Percentiles rank a stretch among this genome's conserved stretches.
phyloP scores from a whole-genome alignment of 192 early-diverging fungal genomes.

The Gigaspora rosea region DNA sequence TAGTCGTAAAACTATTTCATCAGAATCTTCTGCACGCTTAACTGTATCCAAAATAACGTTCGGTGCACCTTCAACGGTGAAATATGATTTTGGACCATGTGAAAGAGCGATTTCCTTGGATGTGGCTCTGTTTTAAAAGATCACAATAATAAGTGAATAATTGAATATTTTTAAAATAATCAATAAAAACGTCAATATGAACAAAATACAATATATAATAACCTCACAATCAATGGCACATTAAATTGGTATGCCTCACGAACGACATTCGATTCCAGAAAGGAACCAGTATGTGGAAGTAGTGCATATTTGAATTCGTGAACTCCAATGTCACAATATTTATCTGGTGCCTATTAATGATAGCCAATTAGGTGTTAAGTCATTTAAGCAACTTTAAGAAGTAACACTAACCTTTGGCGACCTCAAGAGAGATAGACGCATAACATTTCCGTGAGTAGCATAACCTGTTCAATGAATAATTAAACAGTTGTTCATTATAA shows the following conservation, averaged over 20 bases:
- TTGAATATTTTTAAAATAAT: neutral
- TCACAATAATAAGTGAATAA: neutral
- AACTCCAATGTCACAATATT: conserved; percentile 65
- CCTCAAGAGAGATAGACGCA: conserved; percentile 85
- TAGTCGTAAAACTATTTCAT: conserved; percentile 77
- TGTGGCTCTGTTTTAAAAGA: conserved; percentile 11
- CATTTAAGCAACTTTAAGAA: neutral
- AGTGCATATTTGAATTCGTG: conserved; percentile 90
- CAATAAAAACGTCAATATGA: neutral
- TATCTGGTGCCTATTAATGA: conserved; percentile 54
- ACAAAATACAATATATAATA: neutral
- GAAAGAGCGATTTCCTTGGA: conserved; percentile 15
- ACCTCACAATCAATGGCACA: conserved; percentile 66
- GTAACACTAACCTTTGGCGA: conserved; percentile 70
- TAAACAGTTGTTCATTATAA: neutral
- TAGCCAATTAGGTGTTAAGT: neutral
- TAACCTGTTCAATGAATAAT: conserved; percentile 50
- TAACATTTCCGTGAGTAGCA: conserved; percentile 75
- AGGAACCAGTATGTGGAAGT: conserved; percentile 83
- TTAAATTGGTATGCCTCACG: conserved; percentile 91
- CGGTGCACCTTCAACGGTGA: conserved; percentile 49
- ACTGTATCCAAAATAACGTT: conserved; percentile 91
- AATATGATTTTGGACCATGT: conserved; percentile 34
- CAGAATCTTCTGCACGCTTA: conserved; percentile 81
- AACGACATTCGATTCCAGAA: conserved; percentile 83